phyloP scores from a whole-genome alignment of 495 filamentous ascomycete genomes.

The Parachaetomium inaequale region DNA sequence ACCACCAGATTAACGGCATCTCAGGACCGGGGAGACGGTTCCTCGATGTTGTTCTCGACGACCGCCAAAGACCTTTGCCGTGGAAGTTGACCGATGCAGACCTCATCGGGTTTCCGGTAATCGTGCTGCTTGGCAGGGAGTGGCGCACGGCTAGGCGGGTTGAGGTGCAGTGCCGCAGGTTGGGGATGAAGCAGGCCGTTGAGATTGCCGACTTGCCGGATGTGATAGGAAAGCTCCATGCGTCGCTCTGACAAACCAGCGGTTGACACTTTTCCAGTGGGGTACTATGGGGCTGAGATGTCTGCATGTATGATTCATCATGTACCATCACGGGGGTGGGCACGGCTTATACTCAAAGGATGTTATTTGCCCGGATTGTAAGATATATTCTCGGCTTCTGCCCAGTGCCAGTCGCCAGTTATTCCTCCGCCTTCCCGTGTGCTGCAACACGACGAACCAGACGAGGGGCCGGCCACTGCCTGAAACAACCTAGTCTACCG shows the following conservation, averaged over 20 bases:
- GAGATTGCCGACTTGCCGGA: slow-evolving; percentile 27
- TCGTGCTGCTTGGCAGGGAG: slow-evolving; percentile 69
- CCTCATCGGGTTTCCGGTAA: slow-evolving; percentile 79
- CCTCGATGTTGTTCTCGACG: slow-evolving; percentile 67
- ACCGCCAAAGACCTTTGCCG: slow-evolving; percentile 62
- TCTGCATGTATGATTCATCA: not conserved
- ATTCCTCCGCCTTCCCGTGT: too few relatives aligned
- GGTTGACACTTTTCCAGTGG: not conserved
- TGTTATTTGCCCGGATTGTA: too few relatives aligned
- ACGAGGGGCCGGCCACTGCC: too few relatives aligned
- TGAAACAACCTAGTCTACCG: too few relatives aligned
- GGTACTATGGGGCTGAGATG: too few relatives aligned
- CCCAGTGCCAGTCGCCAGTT: too few relatives aligned
- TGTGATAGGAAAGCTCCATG: slow-evolving; percentile 14
- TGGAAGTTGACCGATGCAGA: slow-evolving; percentile 92
- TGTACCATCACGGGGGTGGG: not conserved
- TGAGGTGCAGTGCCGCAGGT: slow-evolving; percentile 75
- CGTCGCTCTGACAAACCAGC: not conserved
- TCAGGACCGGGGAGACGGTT: not conserved
- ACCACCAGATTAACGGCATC: slow-evolving; percentile 41
- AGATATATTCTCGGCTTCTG: too few relatives aligned
- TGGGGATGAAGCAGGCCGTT: slow-evolving; percentile 28
- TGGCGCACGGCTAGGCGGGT: slow-evolving; percentile 62
- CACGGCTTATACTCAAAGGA: not conserved
- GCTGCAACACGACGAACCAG: too few relatives aligned